Conservation (phyloP, 495 filamentous ascomycete species). For the Podospora fimiseda region DNA sequence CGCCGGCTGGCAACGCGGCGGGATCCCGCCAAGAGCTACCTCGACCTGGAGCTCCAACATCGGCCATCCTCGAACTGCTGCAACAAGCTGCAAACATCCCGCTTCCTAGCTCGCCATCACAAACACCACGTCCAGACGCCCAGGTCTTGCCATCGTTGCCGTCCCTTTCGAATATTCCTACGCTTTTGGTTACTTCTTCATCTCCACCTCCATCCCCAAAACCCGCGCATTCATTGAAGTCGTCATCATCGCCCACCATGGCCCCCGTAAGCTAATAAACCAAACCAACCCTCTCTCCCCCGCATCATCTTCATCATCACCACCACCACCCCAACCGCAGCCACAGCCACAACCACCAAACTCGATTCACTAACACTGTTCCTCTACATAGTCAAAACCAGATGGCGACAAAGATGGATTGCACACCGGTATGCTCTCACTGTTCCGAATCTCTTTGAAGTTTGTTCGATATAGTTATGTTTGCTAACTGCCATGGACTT, state of each 20-base stretch:
- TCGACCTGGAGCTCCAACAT: slow-evolving; percentile 9
- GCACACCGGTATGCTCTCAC: slow-evolving; percentile 28
- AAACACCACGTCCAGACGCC: slow-evolving; percentile 31
- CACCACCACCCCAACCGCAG: slow-evolving; percentile 1
- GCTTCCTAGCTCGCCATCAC: slow-evolving; percentile 27
- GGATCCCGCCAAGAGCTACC: slow-evolving; percentile 5
- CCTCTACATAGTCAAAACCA: slow-evolving; percentile 16
- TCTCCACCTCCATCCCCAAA: slow-evolving; percentile 23
- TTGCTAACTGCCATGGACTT: slow-evolving; percentile 34
- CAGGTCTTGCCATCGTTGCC: slow-evolving; percentile 17
- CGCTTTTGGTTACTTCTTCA: slow-evolving; percentile 17
- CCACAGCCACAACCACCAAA: neutral
- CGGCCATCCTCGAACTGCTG: slow-evolving; percentile 15
- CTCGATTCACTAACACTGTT: neutral
- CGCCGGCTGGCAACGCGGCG: slow-evolving; percentile 17
- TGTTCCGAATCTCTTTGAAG: neutral
- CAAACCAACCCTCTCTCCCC: slow-evolving; percentile 1
- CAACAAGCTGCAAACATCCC: slow-evolving; percentile 34
- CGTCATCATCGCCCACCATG: slow-evolving; percentile 46
- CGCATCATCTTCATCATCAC: neutral
- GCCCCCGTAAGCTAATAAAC: slow-evolving; percentile 46
- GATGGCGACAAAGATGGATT: slow-evolving; percentile 35
- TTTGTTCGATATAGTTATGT: neutral
- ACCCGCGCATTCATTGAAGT: neutral
- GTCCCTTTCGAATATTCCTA: slow-evolving; percentile 14